Evolutionary conservation across 2,329 filamentous ascomycete species (phyloP), one percentile per base, ranked within the genome.

Genomic region (Colletotrichum brevisporum): DNA sequence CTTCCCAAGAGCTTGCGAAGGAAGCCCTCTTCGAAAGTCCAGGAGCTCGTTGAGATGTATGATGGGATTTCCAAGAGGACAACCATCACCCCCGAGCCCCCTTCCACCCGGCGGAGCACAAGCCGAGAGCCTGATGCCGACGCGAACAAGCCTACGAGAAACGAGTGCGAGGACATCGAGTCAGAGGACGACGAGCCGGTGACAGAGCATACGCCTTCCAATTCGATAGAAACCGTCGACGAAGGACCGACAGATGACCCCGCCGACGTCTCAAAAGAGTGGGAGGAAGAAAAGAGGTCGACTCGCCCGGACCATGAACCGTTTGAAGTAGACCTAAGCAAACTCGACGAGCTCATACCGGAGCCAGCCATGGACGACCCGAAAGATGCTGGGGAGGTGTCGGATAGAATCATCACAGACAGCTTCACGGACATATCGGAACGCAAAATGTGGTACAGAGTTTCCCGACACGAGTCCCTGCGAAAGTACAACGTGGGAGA

Each of bases 401-500:
- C 86, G 0, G 86, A 88, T 36, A 77, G 80, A 36, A 76, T 86
- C 52, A 81, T 88, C 18, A 77, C 76, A 36, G 87, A 90, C 74
- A 86, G 81, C 31, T 90, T 90, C 69, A 80, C 81, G 5, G 81
- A 83, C 2, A 84, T 86, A 4, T 85, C 86, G 2, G 85, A 91
- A 76, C 88, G 90, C 56, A 90, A 88, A 73, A 83, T 84, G 8
- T 92, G 90, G 90, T 91, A 91, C 72, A 87, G 89, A 21, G 78
- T 91, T 18, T 90, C 90, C 8, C 85, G 90, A 5, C 84, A 83
- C 63, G 90, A 89, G 3, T 89, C 89, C 0, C 83, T 85, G 72
- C 83, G 88, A 6, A 86, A 86, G 67, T 84, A 91, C 72, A 83
- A 89, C 63, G 78, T 79, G 3, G 88, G 86, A 50, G 85, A 89